Conservation (phyloP, 2,329 filamentous ascomycete species). For the Thelonectria discophora region DNA sequence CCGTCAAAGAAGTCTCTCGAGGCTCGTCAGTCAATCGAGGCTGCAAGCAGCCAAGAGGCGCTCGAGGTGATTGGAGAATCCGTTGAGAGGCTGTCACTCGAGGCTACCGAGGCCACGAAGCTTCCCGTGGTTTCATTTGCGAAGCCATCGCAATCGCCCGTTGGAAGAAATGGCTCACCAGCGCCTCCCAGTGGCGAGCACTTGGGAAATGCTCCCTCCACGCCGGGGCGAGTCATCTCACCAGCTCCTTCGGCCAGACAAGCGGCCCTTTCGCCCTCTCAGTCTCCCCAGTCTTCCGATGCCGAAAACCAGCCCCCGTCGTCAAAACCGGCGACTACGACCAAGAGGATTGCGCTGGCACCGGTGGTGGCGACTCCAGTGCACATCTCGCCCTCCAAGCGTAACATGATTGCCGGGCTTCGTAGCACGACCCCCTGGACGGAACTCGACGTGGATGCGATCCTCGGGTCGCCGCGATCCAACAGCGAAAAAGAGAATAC, state of each 20-base stretch:
- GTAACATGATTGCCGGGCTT: slow-evolving; percentile 64
- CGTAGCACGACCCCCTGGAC: slow-evolving; percentile 73
- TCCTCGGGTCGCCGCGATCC: slow-evolving; percentile 63
- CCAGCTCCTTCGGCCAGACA: slow-evolving; percentile 62
- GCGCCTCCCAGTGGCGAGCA: slow-evolving; percentile 30
- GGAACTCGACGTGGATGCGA: slow-evolving; percentile 76
- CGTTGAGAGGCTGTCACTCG: slow-evolving; percentile 23
- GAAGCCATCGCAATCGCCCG: slow-evolving; percentile 30
- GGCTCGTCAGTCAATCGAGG: slow-evolving; percentile 36
- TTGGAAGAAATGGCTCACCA: slow-evolving; percentile 28
- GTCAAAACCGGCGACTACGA: slow-evolving; percentile 62
- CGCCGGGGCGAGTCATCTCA: slow-evolving; percentile 53
- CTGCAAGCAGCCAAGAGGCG: slow-evolving; percentile 24
- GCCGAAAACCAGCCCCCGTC: slow-evolving; percentile 83
- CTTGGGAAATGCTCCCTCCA: slow-evolving; percentile 49
- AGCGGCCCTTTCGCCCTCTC: slow-evolving; percentile 67
- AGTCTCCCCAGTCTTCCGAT: slow-evolving; percentile 79
- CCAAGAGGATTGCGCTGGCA: slow-evolving; percentile 59
- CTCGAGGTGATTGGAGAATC: slow-evolving; percentile 15
- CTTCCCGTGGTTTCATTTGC: slow-evolving; percentile 34
- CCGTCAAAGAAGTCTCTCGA: slow-evolving; percentile 46
- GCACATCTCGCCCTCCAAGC: slow-evolving; percentile 69
- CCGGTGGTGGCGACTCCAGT: slow-evolving; percentile 58
- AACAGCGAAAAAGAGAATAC: slow-evolving; percentile 62
- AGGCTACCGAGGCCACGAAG: slow-evolving; percentile 26